Conservation (phyloP, 1,284 basidiomycete genomes). For the Stereum hirsutum region DNA sequence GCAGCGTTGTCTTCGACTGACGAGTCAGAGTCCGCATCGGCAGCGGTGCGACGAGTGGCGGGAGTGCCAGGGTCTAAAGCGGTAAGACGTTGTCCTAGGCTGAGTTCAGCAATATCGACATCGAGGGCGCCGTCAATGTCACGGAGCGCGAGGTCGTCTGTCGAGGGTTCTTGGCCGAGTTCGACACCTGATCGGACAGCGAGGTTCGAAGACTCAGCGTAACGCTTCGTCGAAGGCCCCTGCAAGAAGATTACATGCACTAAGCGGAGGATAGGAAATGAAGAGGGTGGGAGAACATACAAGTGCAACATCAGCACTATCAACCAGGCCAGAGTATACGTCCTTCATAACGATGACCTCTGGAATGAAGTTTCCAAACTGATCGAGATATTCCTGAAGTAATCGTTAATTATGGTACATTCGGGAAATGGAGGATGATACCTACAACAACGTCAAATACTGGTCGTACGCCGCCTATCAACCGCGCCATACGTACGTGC, state of each 20-base stretch:
- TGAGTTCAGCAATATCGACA: constrained; percentile 81
- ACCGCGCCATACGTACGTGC: constrained; percentile 46
- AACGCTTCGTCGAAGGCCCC: constrained; percentile 45
- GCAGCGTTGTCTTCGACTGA: constrained; percentile 12
- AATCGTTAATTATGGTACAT: not conserved
- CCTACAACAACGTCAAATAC: constrained; percentile 60
- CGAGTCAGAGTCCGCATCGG: constrained; percentile 16
- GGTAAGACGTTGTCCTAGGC: constrained; percentile 80
- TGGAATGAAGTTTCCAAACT: constrained; percentile 45
- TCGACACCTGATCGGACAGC: constrained; percentile 55
- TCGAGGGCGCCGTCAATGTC: constrained; percentile 66
- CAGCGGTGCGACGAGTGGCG: constrained; percentile 39
- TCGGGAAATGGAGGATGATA: constrained; percentile 10
- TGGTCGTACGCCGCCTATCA: constrained; percentile 58
- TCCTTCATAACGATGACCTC: constrained; percentile 43
- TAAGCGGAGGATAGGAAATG: too few species aligned
- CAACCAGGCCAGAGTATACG: constrained; percentile 29
- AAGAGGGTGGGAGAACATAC: constrained; percentile 9
- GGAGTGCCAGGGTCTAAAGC: constrained; percentile 36
- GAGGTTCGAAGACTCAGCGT: constrained; percentile 52
- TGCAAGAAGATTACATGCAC: constrained; percentile 12
- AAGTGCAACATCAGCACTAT: constrained; percentile 11
- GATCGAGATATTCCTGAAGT: constrained; percentile 43
- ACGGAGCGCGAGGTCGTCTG: constrained; percentile 40
- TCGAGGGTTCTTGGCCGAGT: constrained; percentile 47